A percentile compares a stretch with the other conserved stretches of the same genome.
These are phyloP conservation scores for Eimeria necatrix DNA, from an alignment of 169 alveolate genomes.

Conservation along the genomic window DNA sequence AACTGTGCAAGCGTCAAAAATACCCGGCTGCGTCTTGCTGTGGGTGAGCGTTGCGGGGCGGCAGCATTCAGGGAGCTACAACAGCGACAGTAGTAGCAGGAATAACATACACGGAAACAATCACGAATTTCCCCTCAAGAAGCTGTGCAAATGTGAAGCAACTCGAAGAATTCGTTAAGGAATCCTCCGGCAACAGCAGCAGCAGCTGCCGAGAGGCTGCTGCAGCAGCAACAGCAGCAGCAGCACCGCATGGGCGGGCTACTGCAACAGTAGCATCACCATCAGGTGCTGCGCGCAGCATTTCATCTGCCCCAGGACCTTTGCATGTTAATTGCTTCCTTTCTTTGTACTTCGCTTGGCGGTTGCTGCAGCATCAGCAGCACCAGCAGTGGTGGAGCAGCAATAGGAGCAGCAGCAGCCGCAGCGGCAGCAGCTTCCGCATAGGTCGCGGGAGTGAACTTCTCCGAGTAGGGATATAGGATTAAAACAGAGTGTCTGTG, in stretches of 20 bases:
- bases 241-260: conserved; percentile 81
- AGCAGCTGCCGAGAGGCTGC: conserved; percentile 63
- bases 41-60: conserved; percentile 46
- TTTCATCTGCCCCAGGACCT: conserved; percentile 72
- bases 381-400: conserved; percentile 76
- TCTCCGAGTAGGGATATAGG: conserved; percentile 25
- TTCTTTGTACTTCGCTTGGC: conserved; percentile 69
- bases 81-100: conserved; percentile 7
- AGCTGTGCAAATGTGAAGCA: background rate
- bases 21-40: conserved; percentile 10
- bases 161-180: background rate
- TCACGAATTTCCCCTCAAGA: background rate
- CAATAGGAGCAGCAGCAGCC: conserved; percentile 75
- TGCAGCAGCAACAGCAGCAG: conserved; percentile 72
- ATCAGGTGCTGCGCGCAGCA: conserved; percentile 78
- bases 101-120: background rate
- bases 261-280: conserved; percentile 64
- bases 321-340: conserved; percentile 75
- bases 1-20: background rate
- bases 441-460: conserved; percentile 67
- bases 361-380: conserved; percentile 74
- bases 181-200: conserved; percentile 56
- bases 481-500: conserved; percentile 49
- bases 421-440: conserved; percentile 78
- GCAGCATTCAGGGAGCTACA: background rate